Base-by-base conservation (phyloP, 768 basidiomycete species). In the Tremella yokohamensis region DNA sequence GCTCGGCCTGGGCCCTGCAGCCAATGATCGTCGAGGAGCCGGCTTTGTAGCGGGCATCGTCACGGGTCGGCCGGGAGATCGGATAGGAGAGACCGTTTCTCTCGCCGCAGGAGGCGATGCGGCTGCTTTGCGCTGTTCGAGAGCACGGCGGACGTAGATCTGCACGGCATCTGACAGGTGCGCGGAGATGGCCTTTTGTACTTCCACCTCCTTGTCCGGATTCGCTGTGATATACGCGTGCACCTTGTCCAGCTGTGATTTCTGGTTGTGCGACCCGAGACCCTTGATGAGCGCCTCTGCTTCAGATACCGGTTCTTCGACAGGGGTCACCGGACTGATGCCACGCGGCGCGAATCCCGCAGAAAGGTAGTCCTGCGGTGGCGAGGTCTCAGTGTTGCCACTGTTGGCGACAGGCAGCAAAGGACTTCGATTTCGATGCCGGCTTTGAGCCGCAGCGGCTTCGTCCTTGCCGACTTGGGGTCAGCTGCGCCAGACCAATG, bases 151-250 rank as follows among this genome's bases (percentile, higher is more conserved):
- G 3, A 72, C 65, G 49, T 67, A 72, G n/a, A 60, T 60, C 42
- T 64, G 65, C 25, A 69, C 65, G 22, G 65, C 56, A 11, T 57
- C 60, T 8, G 63, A 59, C 9, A 69, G 39, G 19, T 62, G 61
- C 11, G 50, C 54, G 3, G 57, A 54, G 18, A 72, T 66, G 12
- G 65, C 70, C 16, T 52, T 37, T 9, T 70, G 63, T 7, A 77
- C 67, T 19, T 74, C 64, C 6, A 48, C 60, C 24, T 74, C 64
- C 48, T 74, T 69, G 22, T 75, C 76, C 0, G 91, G 92, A 71
- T 96, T 84, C 25, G 85, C 86, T 78, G 92, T 92, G 69, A 97
- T 78, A 80, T 92, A 97, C 37, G 90, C 86, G 74, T 97, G 90
- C 20, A 99, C 79, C 68, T 93, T 90, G 2, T 90, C 93, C 56